Evolutionary conservation across 169 alveolate species (phyloP), one percentile per base, ranked within the genome.

Genomic region (Toxoplasma gondii): DNA sequence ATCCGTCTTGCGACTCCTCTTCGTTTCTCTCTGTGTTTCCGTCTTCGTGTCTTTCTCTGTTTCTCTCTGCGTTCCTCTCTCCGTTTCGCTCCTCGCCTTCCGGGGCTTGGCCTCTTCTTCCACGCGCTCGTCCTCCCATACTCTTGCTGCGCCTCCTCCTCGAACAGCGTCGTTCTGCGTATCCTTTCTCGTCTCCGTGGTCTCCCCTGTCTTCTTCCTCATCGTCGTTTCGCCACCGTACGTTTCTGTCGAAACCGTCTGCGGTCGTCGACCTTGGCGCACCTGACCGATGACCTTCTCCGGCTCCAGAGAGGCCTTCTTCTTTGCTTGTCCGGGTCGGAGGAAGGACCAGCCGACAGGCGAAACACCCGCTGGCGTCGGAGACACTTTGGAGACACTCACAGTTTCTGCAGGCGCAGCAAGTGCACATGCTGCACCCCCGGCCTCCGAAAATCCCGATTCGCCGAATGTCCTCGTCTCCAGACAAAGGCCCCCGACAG

Each of bases 371-470:
- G 12, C 84, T 74, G 31, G 39, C 2, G 27, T 5, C 84, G 44
- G 43, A n/a, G 84, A 12, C 84, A 27, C 29, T 4, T 19, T 74
- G 84, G 27, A 74, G 10, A 36, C 84, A 74, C 45, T 36, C 39
- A 44, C 84, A 74, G 44, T 36, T 74, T 16, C 45, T 36, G 44
- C 84, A 74, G 44, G n/a, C 39, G 84, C 84, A 74, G 84, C 84
- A 74, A 27, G 84, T 74, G 84, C 84, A 74, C 45, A 31, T 22
- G 43, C 84, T 74, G 44, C 44, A 74, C 9, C 84, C 84, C 45
- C 41, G 84, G 10, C 84, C 84, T 4, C 84, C 84, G 44, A 74
- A 74, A n/a, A 74, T 36, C 39, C 84, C 84, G 12, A n/a, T n/a
- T 44, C 43, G 84, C 17, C 84, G 84, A 4, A 74, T n/a, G 49